These are phyloP conservation scores for Wallacemonas rigidus DNA, from an alignment of 208 protist species.

Conservation along the genomic window DNA sequence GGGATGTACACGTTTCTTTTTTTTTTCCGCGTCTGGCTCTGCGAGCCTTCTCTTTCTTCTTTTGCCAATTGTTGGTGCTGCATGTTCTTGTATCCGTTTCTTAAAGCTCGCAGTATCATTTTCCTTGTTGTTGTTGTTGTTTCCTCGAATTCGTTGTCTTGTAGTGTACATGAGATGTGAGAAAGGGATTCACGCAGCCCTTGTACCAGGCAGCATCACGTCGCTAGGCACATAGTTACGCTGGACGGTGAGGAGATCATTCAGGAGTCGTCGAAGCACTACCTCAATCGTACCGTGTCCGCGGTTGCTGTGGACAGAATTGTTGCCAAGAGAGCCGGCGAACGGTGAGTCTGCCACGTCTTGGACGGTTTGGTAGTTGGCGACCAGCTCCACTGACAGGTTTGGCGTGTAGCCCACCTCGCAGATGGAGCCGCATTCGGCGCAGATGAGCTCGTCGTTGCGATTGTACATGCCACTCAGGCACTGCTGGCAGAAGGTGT, in stretches of 20 bases:
- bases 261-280: slow-evolving; percentile 62
- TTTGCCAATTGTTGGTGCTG: too few species aligned
- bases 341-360: slow-evolving; percentile 16
- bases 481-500: slow-evolving; percentile 86
- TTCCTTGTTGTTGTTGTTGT: too few species aligned
- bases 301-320: slow-evolving; percentile 17
- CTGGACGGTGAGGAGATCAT: slow-evolving; percentile 62
- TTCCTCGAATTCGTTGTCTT: too few species aligned
- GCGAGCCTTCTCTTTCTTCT: too few species aligned
- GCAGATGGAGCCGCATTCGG: slow-evolving; percentile 81
- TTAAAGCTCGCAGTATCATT: too few species aligned
- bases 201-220: neutral
- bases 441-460: slow-evolving; percentile 80
- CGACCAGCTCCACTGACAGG: slow-evolving; percentile 68
- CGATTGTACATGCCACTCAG: slow-evolving; percentile 76
- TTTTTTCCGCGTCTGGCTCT: too few species aligned
- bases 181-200: neutral
- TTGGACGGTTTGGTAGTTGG: slow-evolving; percentile 77
- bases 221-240: slow-evolving; percentile 29
- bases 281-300: slow-evolving; percentile 52
- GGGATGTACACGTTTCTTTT: too few species aligned
- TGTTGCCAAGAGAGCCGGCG: neutral
- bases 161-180: neutral
- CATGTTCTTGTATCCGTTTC: too few species aligned
- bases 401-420: slow-evolving; percentile 88